Percentiles rank a stretch among this genome's conserved stretches.
Evolutionary conservation across 2,329 filamentous ascomycete genomes (phyloP).

Genomic region (Cryphonectria carpinicola): DNA sequence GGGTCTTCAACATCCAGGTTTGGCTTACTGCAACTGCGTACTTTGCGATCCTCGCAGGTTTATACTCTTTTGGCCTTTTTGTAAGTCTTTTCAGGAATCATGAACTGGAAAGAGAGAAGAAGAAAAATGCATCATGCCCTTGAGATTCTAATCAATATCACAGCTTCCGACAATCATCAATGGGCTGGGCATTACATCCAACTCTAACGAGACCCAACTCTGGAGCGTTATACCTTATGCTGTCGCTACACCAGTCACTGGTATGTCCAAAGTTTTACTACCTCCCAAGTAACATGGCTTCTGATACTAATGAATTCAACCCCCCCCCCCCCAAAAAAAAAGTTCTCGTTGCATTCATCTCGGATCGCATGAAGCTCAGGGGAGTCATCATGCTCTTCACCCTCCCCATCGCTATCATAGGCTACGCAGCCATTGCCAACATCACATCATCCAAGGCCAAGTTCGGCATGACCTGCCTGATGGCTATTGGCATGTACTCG

Average conservation of each 20-base stretch:
- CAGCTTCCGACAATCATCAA: conserved; percentile 68
- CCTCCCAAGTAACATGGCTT: background rate
- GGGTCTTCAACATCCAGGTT: conserved; percentile 61
- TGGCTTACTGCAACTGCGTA: conserved; percentile 68
- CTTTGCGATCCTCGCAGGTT: conserved; percentile 60
- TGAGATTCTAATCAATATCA: background rate
- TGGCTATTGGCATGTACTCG: conserved; percentile 67
- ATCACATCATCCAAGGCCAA: conserved; percentile 54
- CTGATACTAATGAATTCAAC: background rate
- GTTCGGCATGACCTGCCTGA: conserved; percentile 70
- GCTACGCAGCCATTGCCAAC: conserved; percentile 67
- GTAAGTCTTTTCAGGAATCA: conserved; percentile 41
- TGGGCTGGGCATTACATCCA: conserved; percentile 55
- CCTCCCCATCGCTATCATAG: conserved; percentile 65
- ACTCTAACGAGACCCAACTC: conserved; percentile 61
- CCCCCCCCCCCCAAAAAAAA: background rate
- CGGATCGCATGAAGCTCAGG: conserved; percentile 62
- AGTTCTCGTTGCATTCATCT: conserved; percentile 60
- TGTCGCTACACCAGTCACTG: conserved; percentile 59
- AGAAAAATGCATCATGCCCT: background rate
- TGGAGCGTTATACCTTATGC: conserved; percentile 69
- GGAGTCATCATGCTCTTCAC: conserved; percentile 66
- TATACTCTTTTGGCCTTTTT: conserved; percentile 69
- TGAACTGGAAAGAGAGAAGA: background rate
- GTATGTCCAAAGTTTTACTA: conserved; percentile 36